These are phyloP conservation scores for Kurtzmaniella quercitrusa DNA, from an alignment of 1,139 yeast genomes.

Conservation along the genomic window DNA sequence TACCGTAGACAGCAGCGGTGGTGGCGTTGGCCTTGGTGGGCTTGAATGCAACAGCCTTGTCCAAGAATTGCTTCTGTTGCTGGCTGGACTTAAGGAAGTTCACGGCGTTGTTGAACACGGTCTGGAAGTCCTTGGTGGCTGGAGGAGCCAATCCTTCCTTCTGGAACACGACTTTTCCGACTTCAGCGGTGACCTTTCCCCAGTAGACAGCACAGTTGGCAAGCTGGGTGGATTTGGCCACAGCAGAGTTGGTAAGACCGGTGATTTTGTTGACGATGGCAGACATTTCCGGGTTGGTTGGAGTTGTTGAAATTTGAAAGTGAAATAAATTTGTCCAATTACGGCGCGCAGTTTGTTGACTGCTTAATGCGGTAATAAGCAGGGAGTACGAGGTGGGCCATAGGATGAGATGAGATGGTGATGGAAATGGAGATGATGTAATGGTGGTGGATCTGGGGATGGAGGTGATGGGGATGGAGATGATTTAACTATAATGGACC, in stretches of 20 bases:
- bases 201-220: slow-evolving; percentile 67
- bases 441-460: too few relatives aligned
- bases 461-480: too few relatives aligned
- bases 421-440: too few relatives aligned
- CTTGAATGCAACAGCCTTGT: slow-evolving; percentile 40
- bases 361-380: slow-evolving; percentile 18
- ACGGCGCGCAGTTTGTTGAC: slow-evolving; percentile 12
- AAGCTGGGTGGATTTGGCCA: slow-evolving; percentile 36
- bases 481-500: too few relatives aligned
- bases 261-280: slow-evolving; percentile 47
- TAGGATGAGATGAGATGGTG: background rate
- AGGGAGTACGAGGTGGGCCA: background rate
- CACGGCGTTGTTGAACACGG: slow-evolving; percentile 55
- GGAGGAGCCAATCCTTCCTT: slow-evolving; percentile 96
- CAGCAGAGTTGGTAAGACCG: slow-evolving; percentile 33
- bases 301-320: background rate
- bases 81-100: slow-evolving; percentile 35
- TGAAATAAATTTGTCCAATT: slow-evolving; percentile 12
- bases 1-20: slow-evolving; percentile 70
- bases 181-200: slow-evolving; percentile 84
- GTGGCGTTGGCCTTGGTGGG: slow-evolving; percentile 55
- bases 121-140: slow-evolving; percentile 68
- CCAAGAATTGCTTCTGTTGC: slow-evolving; percentile 46
- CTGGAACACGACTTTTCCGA: slow-evolving; percentile 84
- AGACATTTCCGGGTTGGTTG: slow-evolving; percentile 32